Evolutionary conservation across 345 rosid genomes (phyloP).

Genomic region (Noccaea bulbosa): DNA sequence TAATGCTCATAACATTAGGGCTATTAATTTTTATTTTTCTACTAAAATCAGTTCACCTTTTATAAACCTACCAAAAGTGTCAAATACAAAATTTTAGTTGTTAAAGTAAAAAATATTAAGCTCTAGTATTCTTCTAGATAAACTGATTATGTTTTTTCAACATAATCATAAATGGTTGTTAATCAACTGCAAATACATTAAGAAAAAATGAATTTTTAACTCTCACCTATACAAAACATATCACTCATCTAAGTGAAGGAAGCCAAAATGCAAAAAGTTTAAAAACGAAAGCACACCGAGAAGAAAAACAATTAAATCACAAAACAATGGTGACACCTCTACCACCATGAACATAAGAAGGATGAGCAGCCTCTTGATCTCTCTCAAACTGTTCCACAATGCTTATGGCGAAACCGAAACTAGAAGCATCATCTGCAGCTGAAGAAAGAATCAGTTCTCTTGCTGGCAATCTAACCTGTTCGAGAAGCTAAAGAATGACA

Average conservation of each 20-base stretch:
- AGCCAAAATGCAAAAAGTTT: neutral
- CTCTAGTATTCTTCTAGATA: too few relatives aligned
- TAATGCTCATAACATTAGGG: too few relatives aligned
- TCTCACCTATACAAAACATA: slow-evolving; percentile 33
- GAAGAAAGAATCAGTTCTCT: too few relatives aligned
- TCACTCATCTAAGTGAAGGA: neutral
- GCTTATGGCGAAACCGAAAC: too few relatives aligned
- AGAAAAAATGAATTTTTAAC: neutral
- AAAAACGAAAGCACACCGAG: slow-evolving; percentile 6
- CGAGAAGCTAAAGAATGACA: too few relatives aligned
- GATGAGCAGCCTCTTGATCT: slow-evolving; percentile 48
- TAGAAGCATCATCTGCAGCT: too few relatives aligned
- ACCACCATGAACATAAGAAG: slow-evolving; percentile 62
- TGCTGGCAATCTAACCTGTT: too few relatives aligned
- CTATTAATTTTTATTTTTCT: too few relatives aligned
- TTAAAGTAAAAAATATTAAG: too few relatives aligned
- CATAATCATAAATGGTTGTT: slow-evolving; percentile 26
- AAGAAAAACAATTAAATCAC: slow-evolving; percentile 22
- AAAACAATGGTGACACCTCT: slow-evolving; percentile 79
- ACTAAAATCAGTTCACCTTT: too few relatives aligned
- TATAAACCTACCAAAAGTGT: too few relatives aligned
- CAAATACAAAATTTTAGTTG: too few relatives aligned
- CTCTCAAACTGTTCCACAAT: slow-evolving; percentile 45
- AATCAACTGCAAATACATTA: slow-evolving; percentile 6
- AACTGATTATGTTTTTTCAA: neutral